Percentiles rank a stretch among this genome's conserved stretches.
Conservation (phyloP, 163 green algal genomes). For the Scenedesmus sp. region DNA sequence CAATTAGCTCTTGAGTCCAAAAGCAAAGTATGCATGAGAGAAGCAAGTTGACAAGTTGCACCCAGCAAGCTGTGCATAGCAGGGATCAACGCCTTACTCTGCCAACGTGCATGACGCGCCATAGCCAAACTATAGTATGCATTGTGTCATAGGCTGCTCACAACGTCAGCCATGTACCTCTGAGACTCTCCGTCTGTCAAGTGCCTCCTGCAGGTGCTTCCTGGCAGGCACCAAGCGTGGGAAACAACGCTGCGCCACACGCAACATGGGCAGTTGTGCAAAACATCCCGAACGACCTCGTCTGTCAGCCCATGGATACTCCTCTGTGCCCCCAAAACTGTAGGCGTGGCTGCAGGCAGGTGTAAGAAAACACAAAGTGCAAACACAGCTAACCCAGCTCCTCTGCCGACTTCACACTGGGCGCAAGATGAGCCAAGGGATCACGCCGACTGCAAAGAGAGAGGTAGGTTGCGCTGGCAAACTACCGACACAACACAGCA, state of each 20-base stretch:
- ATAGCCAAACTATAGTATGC: background rate
- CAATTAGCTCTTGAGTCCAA: background rate
- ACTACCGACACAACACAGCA: background rate
- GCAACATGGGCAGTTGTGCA: background rate
- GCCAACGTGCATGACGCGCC: background rate
- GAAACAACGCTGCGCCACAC: background rate
- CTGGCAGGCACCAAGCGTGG: background rate
- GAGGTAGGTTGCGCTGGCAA: background rate
- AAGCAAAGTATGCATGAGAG: background rate
- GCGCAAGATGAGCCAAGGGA: background rate
- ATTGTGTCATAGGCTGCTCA: background rate
- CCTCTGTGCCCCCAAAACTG: background rate
- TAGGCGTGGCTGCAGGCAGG: background rate
- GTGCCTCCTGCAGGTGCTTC: background rate
- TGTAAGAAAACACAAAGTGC: background rate
- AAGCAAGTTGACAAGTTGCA: background rate
- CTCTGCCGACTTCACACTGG: background rate
- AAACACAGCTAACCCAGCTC: background rate
- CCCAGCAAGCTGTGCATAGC: background rate
- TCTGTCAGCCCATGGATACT: constrained; percentile 6
- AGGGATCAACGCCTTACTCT: background rate
- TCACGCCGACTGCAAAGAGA: background rate
- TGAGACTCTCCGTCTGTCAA: background rate
- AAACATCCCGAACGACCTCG: background rate
- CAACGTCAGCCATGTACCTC: background rate